Base-by-base conservation (phyloP, 2,329 filamentous ascomycete species). In the Alternaria gansuensis region DNA sequence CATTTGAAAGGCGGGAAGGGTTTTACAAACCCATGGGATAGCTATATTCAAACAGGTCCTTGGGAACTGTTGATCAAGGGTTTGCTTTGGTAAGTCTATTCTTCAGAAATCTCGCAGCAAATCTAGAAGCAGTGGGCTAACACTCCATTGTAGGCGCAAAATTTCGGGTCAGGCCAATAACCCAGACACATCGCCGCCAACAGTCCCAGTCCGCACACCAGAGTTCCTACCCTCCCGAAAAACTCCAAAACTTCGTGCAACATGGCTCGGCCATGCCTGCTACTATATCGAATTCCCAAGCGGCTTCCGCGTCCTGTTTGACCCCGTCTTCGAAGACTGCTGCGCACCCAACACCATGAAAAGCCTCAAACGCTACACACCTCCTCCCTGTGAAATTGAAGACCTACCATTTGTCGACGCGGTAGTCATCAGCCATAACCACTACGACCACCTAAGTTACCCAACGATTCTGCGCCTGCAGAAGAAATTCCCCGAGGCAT, bases 251-350 rank as follows among this genome's bases (percentile, higher is more conserved):
- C 84, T 98, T 24, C 88, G 93, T 53, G 91, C 93, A 33, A 98
- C 94, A 39, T 97, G 94, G 94, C 87, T 98, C 2, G 94, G 94
- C 34, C 94, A 98, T 77, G 93, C 94, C 3, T 97, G 93, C 81
- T 97, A 93, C 81, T 93, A 92, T 71, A 87, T 96, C 67, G 94
- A 97, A 77, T 97, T 93, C 70, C 92, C 93, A 2, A 85, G 86
- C 13, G 94, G 94, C 0, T 82, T 98, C 52, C 88, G 94, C 54
- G 92, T 96, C 3, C 85, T 98, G 3, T 97, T 97, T 75, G 94
- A 97, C 72, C 94, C 94, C 1, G 93, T 97, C 33, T 96, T 97
- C 66, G 92, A 94, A 75, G 87, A 92, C 63, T 88, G 92, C 68
- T 97, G 94, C 79, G 88, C 89, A 29, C 94, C 94, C 0, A 82